A percentile compares a stretch with the other conserved stretches of the same genome.
Conservation (phyloP, 306 rosid species). For the Aeschynomene evenia region DNA sequence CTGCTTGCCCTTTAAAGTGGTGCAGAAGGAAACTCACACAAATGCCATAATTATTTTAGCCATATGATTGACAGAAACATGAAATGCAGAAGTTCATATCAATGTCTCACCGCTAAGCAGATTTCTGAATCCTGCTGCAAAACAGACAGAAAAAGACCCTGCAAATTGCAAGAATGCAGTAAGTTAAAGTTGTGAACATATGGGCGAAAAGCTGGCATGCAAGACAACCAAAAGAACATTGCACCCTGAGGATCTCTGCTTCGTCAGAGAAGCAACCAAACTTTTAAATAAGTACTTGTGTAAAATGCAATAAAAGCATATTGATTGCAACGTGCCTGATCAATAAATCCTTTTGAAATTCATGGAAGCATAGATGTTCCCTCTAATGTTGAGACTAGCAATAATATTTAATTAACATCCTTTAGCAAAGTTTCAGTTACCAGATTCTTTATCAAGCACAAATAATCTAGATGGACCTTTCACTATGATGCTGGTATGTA, state of each 20-base stretch:
- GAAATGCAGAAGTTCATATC: slow-evolving; percentile 13
- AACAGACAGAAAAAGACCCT: slow-evolving; percentile 78
- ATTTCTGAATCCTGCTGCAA: slow-evolving; percentile 79
- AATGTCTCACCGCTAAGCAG: slow-evolving; percentile 75
- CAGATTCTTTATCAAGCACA: neutral
- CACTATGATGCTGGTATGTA: neutral
- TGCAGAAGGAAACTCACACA: no score
- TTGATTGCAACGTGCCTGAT: neutral
- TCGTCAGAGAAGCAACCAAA: neutral
- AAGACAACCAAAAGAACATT: slow-evolving; percentile 12
- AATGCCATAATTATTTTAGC: neutral
- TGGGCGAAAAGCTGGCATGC: slow-evolving; percentile 2
- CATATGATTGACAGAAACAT: neutral
- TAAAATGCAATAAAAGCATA: neutral
- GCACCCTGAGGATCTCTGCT: neutral
- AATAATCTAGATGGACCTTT: neutral
- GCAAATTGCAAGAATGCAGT: slow-evolving; percentile 44
- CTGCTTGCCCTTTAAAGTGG: no score
- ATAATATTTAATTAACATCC: slow-evolving; percentile 8
- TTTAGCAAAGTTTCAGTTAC: neutral
- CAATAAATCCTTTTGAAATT: neutral
- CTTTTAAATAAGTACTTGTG: neutral
- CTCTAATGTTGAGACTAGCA: neutral
- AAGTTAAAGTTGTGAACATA: slow-evolving; percentile 14
- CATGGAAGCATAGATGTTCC: neutral